Evolutionary conservation across 2,329 filamentous ascomycete species (phyloP).

Genomic region (Aspergillus sp.): DNA sequence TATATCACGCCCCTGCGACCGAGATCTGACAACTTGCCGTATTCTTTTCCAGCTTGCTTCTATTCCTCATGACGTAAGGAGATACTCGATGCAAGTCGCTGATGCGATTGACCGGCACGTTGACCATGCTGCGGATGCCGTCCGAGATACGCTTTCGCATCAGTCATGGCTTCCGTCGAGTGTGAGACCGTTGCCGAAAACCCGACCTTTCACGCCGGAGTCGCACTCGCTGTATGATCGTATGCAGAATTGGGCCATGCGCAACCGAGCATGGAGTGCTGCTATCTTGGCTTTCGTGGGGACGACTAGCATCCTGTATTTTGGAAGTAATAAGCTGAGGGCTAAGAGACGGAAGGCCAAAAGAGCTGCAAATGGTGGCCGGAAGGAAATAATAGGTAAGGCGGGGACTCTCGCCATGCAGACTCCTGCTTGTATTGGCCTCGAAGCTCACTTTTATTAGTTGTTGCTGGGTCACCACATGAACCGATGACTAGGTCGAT

Average conservation of each 20-base stretch:
- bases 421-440: background rate
- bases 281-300: slow-evolving; percentile 70
- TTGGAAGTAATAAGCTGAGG: slow-evolving; percentile 60
- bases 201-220: slow-evolving; percentile 25
- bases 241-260: slow-evolving; percentile 68
- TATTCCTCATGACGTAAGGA: slow-evolving; percentile 65
- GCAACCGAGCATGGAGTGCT: slow-evolving; percentile 72
- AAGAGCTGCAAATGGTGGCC: slow-evolving; percentile 76
- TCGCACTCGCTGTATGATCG: slow-evolving; percentile 52
- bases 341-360: slow-evolving; percentile 70
- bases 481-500: slow-evolving; percentile 82
- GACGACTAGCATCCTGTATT: slow-evolving; percentile 60
- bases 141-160: slow-evolving; percentile 69
- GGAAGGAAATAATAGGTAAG: slow-evolving; percentile 74
- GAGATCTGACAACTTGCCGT: slow-evolving; percentile 15
- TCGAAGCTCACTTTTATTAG: slow-evolving; percentile 33
- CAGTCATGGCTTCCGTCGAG: slow-evolving; percentile 72
- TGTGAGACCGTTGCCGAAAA: slow-evolving; percentile 55
- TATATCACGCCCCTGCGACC: background rate
- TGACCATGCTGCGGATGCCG: slow-evolving; percentile 68
- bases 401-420: slow-evolving; percentile 1
- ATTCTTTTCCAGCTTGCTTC: slow-evolving; percentile 50
- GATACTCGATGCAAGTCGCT: slow-evolving; percentile 71
- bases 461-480: slow-evolving; percentile 83
- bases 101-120: slow-evolving; percentile 79